These are phyloP conservation scores for Hypoxylon cercidicola DNA, from an alignment of 495 filamentous ascomycete species.

Conservation along the genomic window DNA sequence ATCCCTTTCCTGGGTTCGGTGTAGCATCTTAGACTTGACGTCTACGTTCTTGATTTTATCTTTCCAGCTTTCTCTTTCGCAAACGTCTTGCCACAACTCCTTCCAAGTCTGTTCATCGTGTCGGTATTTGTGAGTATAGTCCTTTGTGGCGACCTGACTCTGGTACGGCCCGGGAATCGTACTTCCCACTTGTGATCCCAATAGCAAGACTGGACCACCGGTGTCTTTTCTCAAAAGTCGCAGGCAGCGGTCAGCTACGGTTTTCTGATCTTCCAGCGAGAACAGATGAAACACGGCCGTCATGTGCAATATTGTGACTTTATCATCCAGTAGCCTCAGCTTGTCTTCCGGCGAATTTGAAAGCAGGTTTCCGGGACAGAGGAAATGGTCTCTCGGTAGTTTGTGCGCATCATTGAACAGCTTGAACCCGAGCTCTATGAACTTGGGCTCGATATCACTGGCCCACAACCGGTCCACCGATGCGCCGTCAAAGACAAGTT, in stretches of 20 bases:
- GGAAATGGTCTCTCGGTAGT: slow-evolving; percentile 57
- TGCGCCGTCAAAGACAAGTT: slow-evolving; percentile 58
- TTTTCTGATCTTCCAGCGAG: slow-evolving; percentile 35
- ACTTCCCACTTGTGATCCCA: slow-evolving; percentile 44
- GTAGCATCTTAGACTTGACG: slow-evolving; percentile 32
- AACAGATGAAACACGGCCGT: slow-evolving; percentile 43
- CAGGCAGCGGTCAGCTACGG: slow-evolving; percentile 36
- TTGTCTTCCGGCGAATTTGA: slow-evolving; percentile 25
- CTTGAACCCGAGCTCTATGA: slow-evolving; percentile 62
- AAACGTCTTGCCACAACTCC: slow-evolving; percentile 37
- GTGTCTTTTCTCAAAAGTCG: slow-evolving; percentile 43
- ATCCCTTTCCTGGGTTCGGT: slow-evolving; percentile 12
- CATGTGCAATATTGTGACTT: slow-evolving; percentile 39
- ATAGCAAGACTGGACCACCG: slow-evolving; percentile 31
- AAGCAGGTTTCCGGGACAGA: slow-evolving; percentile 39
- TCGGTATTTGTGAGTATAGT: slow-evolving; percentile 16
- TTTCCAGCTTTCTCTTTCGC: slow-evolving; percentile 22
- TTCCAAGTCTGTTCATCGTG: slow-evolving; percentile 34
- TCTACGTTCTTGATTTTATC: slow-evolving; percentile 27
- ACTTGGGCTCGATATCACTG: slow-evolving; percentile 58
- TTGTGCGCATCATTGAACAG: slow-evolving; percentile 48
- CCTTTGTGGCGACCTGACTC: neutral
- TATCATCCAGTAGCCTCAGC: slow-evolving; percentile 26
- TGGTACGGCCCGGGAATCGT: slow-evolving; percentile 4
- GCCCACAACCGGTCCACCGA: slow-evolving; percentile 55